Evolutionary conservation across 352 stramenopile genomes (phyloP).

Genomic region (Phytophthora europaea): DNA sequence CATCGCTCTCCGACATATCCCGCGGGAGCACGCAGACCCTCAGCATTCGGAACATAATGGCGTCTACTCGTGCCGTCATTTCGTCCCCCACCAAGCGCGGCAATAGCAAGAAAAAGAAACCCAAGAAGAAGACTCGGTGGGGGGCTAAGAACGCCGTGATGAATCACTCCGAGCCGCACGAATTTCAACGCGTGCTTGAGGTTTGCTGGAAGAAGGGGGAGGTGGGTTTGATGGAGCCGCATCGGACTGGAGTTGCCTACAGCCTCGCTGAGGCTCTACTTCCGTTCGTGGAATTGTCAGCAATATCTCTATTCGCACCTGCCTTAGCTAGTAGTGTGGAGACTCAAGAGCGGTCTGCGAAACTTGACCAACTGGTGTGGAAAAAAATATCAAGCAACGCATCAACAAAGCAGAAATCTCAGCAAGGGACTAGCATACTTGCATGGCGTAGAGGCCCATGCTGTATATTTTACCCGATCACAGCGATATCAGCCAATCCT

Average conservation of each 20-base stretch:
- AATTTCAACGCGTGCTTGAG: constrained; percentile 49
- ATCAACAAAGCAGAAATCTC: constrained; percentile 8
- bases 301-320: constrained; percentile 14
- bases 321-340: not conserved
- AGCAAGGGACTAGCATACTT: constrained; percentile 21
- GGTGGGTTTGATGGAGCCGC: constrained; percentile 28
- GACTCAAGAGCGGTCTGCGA: constrained; percentile 8
- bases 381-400: constrained; percentile 23
- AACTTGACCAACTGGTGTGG: constrained; percentile 34
- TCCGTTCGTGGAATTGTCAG: constrained; percentile 28
- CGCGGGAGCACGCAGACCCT: constrained; percentile 1
- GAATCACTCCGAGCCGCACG: constrained; percentile 39
- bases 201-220: constrained; percentile 7
- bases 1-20: constrained; percentile 21
- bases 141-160: constrained; percentile 52
- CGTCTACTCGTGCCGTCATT: constrained; percentile 22
- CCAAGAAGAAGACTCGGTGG: constrained; percentile 25
- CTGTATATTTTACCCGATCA: constrained; percentile 45
- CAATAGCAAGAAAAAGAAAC: constrained; percentile 19
- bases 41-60: constrained; percentile 27
- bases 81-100: not conserved
- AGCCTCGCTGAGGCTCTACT: constrained; percentile 19
- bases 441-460: constrained; percentile 43
- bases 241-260: constrained; percentile 9
- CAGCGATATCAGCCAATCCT: constrained; percentile 14